Evolutionary conservation across 1,139 yeast genomes (phyloP).

Genomic region (Pneumocystis carinii): DNA sequence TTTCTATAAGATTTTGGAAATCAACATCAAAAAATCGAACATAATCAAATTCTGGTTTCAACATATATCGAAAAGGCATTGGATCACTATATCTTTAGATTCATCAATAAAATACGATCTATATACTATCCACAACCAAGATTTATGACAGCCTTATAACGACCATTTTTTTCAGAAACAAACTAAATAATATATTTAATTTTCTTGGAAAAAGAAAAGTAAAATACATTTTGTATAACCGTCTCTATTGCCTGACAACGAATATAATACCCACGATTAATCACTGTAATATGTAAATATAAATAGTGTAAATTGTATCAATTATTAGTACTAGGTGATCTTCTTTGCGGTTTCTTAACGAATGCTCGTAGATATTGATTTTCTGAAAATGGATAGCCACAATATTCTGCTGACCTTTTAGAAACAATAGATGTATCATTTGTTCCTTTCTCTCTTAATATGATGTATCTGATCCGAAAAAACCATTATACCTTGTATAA

Average conservation of each 20-base stretch:
- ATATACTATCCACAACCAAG: slow-evolving; percentile 57
- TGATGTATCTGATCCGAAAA: background rate
- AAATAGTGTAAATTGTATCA: slow-evolving; percentile 48
- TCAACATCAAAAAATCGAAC: slow-evolving; percentile 51
- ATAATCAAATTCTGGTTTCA: slow-evolving; percentile 24
- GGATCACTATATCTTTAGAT: slow-evolving; percentile 32
- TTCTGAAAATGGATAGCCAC: slow-evolving; percentile 36
- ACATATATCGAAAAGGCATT: slow-evolving; percentile 52
- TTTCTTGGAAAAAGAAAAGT: slow-evolving; percentile 17
- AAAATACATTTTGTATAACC: slow-evolving; percentile 35
- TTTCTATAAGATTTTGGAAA: slow-evolving; percentile 49
- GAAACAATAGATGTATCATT: slow-evolving; percentile 74
- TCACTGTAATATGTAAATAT: slow-evolving; percentile 62
- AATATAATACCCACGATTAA: slow-evolving; percentile 73
- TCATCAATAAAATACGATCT: background rate
- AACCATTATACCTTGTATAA: background rate
- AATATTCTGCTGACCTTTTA: slow-evolving; percentile 59
- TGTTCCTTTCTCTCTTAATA: slow-evolving; percentile 41
- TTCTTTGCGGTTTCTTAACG: slow-evolving; percentile 18
- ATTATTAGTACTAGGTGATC: slow-evolving; percentile 35
- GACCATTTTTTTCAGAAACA: slow-evolving; percentile 8
- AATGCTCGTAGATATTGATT: slow-evolving; percentile 22
- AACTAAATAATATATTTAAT: slow-evolving; percentile 13
- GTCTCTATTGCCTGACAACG: slow-evolving; percentile 56
- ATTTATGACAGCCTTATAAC: slow-evolving; percentile 36